These are phyloP conservation scores for Coleophoma crateriformis DNA, from an alignment of 2,329 filamentous ascomycete genomes.

Conservation along the genomic window DNA sequence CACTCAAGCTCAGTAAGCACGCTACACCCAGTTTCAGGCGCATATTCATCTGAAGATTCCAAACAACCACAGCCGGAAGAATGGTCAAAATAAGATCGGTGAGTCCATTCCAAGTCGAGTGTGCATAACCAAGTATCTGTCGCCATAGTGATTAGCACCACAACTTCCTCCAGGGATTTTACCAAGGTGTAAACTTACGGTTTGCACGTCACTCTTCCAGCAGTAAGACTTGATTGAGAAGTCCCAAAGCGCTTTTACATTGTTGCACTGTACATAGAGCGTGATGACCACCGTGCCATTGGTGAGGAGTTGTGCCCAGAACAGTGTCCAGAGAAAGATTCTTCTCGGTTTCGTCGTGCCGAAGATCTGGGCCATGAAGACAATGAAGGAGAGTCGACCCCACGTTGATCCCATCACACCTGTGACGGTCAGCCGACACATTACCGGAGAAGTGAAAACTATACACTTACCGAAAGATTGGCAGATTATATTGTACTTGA, in stretches of 20 bases:
- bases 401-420: background rate
- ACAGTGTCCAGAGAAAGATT: background rate
- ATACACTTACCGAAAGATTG: background rate
- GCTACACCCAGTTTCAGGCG: constrained; percentile 7
- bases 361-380: constrained; percentile 1
- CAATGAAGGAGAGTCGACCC: constrained; percentile 1
- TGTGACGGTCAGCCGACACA: background rate
- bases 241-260: background rate
- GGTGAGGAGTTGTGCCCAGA: background rate
- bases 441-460: background rate
- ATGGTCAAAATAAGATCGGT: constrained; percentile 10
- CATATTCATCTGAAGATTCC: constrained; percentile 9
- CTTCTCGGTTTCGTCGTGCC: background rate
- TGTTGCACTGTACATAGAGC: background rate
- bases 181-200: background rate
- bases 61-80: constrained; percentile 8
- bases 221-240: background rate
- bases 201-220: background rate
- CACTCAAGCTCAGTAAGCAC: constrained; percentile 7
- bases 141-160: background rate
- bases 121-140: background rate
- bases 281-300: background rate
- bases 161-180: no score
- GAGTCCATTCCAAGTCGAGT: constrained; percentile 1
- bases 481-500: background rate